Evolutionary conservation across 1,139 yeast genomes (phyloP), one percentile per base, ranked within the genome.

Genomic region (Candida freyschussii): DNA sequence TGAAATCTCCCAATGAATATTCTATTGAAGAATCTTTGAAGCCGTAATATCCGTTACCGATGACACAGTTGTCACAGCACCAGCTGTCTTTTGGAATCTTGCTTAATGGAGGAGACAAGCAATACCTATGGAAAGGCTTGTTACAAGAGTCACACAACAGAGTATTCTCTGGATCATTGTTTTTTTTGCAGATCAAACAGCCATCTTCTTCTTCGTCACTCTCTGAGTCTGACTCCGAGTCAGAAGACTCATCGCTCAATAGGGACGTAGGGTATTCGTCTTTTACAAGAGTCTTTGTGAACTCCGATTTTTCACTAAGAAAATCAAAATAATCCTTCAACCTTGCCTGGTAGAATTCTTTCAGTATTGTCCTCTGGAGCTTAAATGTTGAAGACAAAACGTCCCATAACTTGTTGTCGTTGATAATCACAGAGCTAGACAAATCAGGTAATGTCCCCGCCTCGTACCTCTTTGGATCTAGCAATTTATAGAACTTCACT

Each of bases 41-140:
- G 0, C 95, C 95, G 53, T 86, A 89, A 46, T 80, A 91, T 1
- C 94, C 93, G 2, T 89, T 82, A 1, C 95, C 96, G 6, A 83
- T 67, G 12, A 89, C 63, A 55, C 97, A 89, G 40, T 72, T 72
- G 30, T 79, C 81, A 56, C 97, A 89, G 51, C 68, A 80, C 95
- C 96, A 87, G 20, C 65, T 67, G 4, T 75, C 73, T 13, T 62
- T 53, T 0, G 87, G 87, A 1, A 78, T 57, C 3, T 48, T 43
- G 2, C 44, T 51, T 18, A 78, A 48, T 2, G 76, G 75, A 1
- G 81, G 75, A 2, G 62, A 59, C 10, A 85, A 59, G 50, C 95
- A 85, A 26, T 62, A 56, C 57, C 66, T 64, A 53, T 87, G 96
- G 55, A 62, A 85, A 1, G 74, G 70, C 32, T 69, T 69, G 39